phyloP scores from a whole-genome alignment of 176 grass and related monocot genomes.

The Oryza meyeriana region DNA sequence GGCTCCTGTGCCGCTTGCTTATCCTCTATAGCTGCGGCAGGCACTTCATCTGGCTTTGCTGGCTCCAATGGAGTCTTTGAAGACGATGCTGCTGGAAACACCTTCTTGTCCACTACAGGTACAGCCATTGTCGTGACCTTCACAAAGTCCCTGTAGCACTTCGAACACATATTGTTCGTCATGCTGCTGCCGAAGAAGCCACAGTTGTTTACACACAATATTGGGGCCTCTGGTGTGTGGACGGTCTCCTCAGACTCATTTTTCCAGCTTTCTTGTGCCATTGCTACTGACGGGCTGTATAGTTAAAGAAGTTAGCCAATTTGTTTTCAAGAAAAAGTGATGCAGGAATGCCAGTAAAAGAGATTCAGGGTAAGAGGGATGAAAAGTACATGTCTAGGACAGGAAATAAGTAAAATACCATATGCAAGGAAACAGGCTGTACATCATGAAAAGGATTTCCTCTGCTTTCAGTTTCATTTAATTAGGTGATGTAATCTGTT shows the following conservation, averaged over 20 bases:
- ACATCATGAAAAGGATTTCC: neutral
- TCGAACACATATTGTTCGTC: slow-evolving; percentile 77
- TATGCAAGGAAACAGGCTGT: neutral
- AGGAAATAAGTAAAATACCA: neutral
- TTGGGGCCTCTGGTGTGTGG: slow-evolving; percentile 52
- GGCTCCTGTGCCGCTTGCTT: slow-evolving; percentile 45
- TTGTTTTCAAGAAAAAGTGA: neutral
- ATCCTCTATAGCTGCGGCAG: neutral
- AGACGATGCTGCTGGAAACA: slow-evolving; percentile 29
- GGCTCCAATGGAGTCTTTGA: neutral
- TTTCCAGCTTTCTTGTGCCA: slow-evolving; percentile 91
- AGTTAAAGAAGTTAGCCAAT: neutral
- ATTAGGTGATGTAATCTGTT: neutral
- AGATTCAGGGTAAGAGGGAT: neutral
- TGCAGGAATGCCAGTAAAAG: neutral
- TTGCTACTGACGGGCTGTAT: slow-evolving; percentile 28
- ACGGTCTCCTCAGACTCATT: slow-evolving; percentile 65
- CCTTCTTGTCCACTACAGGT: slow-evolving; percentile 45
- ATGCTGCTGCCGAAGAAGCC: slow-evolving; percentile 78
- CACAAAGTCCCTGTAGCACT: slow-evolving; percentile 59
- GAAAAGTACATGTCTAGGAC: neutral
- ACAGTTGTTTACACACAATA: slow-evolving; percentile 77
- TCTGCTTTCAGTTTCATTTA: neutral
- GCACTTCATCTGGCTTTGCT: slow-evolving; percentile 3
- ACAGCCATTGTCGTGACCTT: slow-evolving; percentile 26